Evolutionary conservation across 1,284 basidiomycete species (phyloP), one percentile per base, ranked within the genome.

Genomic region (Ustilago loliicola): DNA sequence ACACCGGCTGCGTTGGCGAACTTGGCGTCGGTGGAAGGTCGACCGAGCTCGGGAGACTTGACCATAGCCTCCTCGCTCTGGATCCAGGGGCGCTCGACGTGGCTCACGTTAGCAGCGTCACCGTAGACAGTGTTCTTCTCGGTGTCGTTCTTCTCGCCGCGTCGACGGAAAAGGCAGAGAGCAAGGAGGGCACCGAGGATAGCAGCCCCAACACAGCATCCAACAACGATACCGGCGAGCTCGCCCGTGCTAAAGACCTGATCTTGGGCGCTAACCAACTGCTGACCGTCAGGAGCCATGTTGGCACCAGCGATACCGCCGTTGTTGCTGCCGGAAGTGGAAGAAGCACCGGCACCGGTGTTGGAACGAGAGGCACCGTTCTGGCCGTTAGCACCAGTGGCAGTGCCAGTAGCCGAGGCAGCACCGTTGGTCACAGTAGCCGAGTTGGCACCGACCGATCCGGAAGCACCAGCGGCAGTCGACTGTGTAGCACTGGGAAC

Each of bases 221-320:
- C 81, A 11, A 76, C 73, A 47, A 84, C 66, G 52, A 83, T 76
- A 21, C 82, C 82, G 17, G 82, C 82, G 8, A 82, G 67, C 53
- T 75, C 42, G 17, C 66, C 69, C 6, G 32, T 69, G 54, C 56
- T 67, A 38, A 72, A 70, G 25, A 66, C 73, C 32, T 72, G 34
- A 40, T 71, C 70, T 53, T 71, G 38, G 48, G 66, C 72, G 25
- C 65, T 66, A 25, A 72, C 62, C 17, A 72, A 50, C 61, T 64
- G 54, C 59, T 79, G 66, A 25, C 66, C 69, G 9, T 70, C 57
- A 19, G 66, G 54, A 48, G 69, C 65, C 61, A 62, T 66, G 63
- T 62, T 66, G 56, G 60, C 25, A 32, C 60, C 58, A 29, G 45
- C 40, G 38, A 58, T 51, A 54, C 29, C 51, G 34, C 57, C 61